Evolutionary conservation across 768 basidiomycete genomes (phyloP).

Genomic region (Podaxis mareebaensis): DNA sequence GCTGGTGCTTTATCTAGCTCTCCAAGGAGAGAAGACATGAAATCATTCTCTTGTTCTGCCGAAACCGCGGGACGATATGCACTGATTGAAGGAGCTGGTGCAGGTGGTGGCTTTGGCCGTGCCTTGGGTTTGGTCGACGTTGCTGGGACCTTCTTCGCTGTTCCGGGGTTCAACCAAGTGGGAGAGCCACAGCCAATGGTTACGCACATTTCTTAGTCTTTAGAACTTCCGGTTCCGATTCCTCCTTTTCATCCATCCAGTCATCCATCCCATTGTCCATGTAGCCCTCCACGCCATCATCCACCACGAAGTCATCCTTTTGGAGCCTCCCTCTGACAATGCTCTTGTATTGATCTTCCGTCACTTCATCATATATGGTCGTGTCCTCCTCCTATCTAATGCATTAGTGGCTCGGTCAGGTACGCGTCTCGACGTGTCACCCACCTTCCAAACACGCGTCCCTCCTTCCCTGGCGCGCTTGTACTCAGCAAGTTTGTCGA

Average conservation of each 20-base stretch:
- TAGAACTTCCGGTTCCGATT: slow-evolving; percentile 54
- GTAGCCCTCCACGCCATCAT: slow-evolving; percentile 90
- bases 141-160: slow-evolving; percentile 43
- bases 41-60: slow-evolving; percentile 81
- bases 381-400: slow-evolving; percentile 52
- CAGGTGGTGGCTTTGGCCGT: slow-evolving; percentile 51
- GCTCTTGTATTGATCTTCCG: slow-evolving; percentile 83
- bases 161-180: background rate
- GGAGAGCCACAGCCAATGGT: slow-evolving; percentile 31
- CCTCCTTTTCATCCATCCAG: slow-evolving; percentile 64
- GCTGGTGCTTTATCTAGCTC: slow-evolving; percentile 58
- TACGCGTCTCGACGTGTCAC: slow-evolving; percentile 21
- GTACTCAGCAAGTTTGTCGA: slow-evolving; percentile 58
- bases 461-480: slow-evolving; percentile 64
- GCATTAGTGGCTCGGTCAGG: background rate
- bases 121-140: slow-evolving; percentile 39
- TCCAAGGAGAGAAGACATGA: slow-evolving; percentile 82
- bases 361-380: slow-evolving; percentile 84
- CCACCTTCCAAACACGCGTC: slow-evolving; percentile 57
- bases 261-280: slow-evolving; percentile 98
- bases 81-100: slow-evolving; percentile 61
- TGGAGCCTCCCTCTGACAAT: slow-evolving; percentile 85
- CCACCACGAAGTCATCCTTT: slow-evolving; percentile 91
- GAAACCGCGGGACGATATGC: slow-evolving; percentile 80
- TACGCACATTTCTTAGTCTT: slow-evolving; percentile 43